Evolutionary conservation across 2,329 filamentous ascomycete genomes (phyloP), one percentile per base, ranked within the genome.

Genomic region (Colletotrichum camelliae): DNA sequence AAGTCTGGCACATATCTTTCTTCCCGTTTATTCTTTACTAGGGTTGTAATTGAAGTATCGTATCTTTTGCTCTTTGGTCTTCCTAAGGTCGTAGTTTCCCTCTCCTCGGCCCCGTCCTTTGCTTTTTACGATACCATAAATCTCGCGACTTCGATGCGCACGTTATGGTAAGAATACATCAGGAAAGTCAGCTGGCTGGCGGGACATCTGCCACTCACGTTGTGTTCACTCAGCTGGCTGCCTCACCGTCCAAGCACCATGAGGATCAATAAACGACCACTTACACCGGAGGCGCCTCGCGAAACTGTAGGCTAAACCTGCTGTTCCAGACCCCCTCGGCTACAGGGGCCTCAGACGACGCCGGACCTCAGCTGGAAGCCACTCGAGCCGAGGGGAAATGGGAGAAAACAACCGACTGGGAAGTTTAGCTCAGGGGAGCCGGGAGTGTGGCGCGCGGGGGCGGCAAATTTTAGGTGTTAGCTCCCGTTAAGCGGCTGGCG

Each of bases 141-240:
- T 48, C 9, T 0, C 10, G 4, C 0, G 12, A n/a, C 12, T n/a
- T 48, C 0, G 18, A 43, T 0, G 8, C 29, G 4, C 33, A 33
- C 9, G 9, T 10, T 33, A n/a, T n/a, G 0, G 10, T 48, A 0
- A 48, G 39, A 48, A n/a, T 9, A 9, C 18, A 16, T 12, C 0
- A n/a, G 10, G 18, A 5, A 1, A 48, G 39, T 3, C 18, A 48
- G 0, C 39, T n/a, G 18, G 0, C 39, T 48, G 18, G 18, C 5
- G 39, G n/a, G 39, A 48, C 39, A 48, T 9, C 39, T 48, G 39
- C 39, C 39, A 48, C 39, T n/a, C 39, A 48, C 18, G 18, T 0
- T 48, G 10, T 9, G 18, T n/a, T 0, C 39, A 1, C 0, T 48
- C 18, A 48, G 0, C 39, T 1, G 39, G 39, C 39, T 48, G 39